Evolutionary conservation across 345 rosid genomes (phyloP).

Genomic region (Pelargonium nanum): DNA sequence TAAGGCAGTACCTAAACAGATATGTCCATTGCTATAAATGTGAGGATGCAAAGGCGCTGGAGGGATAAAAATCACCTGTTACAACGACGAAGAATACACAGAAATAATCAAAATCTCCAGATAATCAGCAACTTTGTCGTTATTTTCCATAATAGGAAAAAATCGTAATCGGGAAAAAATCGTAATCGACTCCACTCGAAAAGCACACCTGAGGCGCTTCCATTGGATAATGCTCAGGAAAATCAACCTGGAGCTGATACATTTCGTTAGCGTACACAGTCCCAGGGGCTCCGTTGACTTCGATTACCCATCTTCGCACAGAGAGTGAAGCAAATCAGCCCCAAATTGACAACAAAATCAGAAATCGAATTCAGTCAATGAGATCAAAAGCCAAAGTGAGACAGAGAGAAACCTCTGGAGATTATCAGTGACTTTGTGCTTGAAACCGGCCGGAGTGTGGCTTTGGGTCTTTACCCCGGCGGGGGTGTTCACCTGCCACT

Average conservation of each 20-base stretch:
- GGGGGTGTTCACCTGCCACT: slow-evolving; percentile 96
- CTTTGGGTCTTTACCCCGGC: too few relatives aligned
- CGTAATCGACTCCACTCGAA: neutral
- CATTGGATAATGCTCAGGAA: slow-evolving; percentile 97
- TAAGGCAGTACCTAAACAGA: slow-evolving; percentile 64
- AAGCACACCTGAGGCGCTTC: slow-evolving; percentile 82
- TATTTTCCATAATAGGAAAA: too few relatives aligned
- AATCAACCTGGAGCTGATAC: slow-evolving; percentile 96
- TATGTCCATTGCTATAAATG: slow-evolving; percentile 95
- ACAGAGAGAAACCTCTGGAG: slow-evolving; percentile 54
- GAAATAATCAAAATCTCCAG: neutral
- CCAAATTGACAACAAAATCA: neutral
- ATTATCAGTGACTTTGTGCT: slow-evolving; percentile 84
- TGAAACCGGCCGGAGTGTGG: slow-evolving; percentile 86
- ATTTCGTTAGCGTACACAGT: slow-evolving; percentile 78
- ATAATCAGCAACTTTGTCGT: neutral
- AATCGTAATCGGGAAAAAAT: neutral
- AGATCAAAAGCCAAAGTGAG: neutral
- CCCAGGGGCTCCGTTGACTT: slow-evolving; percentile 81
- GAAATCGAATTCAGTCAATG: neutral
- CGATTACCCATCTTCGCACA: slow-evolving; percentile 69
- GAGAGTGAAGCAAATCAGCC: neutral
- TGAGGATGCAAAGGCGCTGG: slow-evolving; percentile 96
- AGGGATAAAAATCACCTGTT: slow-evolving; percentile 74
- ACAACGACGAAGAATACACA: neutral